These are phyloP conservation scores for Tuber brumale DNA, from an alignment of 495 filamentous ascomycete species.

Conservation along the genomic window DNA sequence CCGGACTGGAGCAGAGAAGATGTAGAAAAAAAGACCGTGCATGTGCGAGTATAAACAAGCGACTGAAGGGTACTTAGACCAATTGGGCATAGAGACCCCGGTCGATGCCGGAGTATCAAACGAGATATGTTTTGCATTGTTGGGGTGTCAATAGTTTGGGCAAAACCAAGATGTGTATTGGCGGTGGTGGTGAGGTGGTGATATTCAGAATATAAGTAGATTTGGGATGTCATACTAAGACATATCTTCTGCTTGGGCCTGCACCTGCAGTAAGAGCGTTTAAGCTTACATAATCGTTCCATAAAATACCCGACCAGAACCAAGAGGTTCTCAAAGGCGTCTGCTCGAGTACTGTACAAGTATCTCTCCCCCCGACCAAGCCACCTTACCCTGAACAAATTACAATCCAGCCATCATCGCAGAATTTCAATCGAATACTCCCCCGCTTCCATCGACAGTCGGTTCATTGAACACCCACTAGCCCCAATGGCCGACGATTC, in stretches of 20 bases:
- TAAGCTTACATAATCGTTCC: neutral
- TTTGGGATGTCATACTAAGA: neutral
- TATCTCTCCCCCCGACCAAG: neutral
- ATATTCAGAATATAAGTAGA: neutral
- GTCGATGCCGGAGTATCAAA: neutral
- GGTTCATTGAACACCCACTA: constrained; percentile 32
- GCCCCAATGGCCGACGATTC: constrained; percentile 36
- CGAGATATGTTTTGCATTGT: neutral
- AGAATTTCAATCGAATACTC: neutral
- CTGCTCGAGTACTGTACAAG: neutral
- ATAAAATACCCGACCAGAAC: neutral
- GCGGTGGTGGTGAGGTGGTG: neutral
- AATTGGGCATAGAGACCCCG: neutral
- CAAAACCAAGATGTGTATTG: neutral
- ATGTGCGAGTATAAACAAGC: constrained; percentile 13
- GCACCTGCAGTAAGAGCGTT: neutral
- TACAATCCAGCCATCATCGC: neutral
- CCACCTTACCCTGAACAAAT: neutral
- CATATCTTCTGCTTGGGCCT: neutral
- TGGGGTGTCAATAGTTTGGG: neutral
- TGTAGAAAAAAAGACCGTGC: constrained; percentile 48
- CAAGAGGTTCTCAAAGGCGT: neutral
- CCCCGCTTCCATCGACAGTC: neutral
- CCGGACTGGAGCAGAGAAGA: constrained; percentile 54
- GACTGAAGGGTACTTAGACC: neutral